Base-by-base conservation (phyloP, 495 filamentous ascomycete species). In the Articulospora tetracladia region DNA sequence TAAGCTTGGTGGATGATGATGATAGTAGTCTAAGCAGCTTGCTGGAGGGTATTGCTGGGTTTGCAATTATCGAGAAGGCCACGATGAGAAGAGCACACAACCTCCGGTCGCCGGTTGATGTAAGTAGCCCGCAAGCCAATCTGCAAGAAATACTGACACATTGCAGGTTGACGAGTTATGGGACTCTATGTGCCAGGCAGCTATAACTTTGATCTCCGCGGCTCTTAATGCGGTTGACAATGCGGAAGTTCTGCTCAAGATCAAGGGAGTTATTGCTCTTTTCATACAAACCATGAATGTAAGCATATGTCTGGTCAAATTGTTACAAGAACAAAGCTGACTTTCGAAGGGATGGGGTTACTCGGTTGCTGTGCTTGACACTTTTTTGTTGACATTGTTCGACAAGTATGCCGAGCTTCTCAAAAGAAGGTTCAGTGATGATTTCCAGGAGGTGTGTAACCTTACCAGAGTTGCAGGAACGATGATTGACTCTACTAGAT, bases 261-360 rank as follows among this genome's bases (percentile, higher is more conserved):
- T 96, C 61, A 98, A 97, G 72, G 91, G 90, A 46, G 78, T 93
- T 51, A 83, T 99, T 70, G 90, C 92, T 24, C 74, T 98, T 19
- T 99, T 99, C 72, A 97, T 97, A 71, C 88, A 98, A 67, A 97
- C 94, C 19, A 97, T 98, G 94, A 89, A 96, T 77, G 39, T 44
- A n/a, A 44, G 39, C n/a, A 87, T 85, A 62, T 69, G 82, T 70
- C 60, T 1, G 1, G 28, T 30, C 48, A 53, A 15, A 6, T 30
- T 57, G n/a, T 32, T 60, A 19, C 26, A 28, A 57, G 36, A 28
- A 11, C 20, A 32, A 32, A 4, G 89, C 39, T 44, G 17, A 44
- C 17, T 8, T 3, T 8, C 3, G 10, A 12, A 44, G 39, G 86
- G 88, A 41, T 98, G 93, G 93, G 84, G 83, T 55, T 98, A 97